These are phyloP conservation scores for Porogramme epimiltina DNA, from an alignment of 1,284 basidiomycete genomes.

Conservation along the genomic window DNA sequence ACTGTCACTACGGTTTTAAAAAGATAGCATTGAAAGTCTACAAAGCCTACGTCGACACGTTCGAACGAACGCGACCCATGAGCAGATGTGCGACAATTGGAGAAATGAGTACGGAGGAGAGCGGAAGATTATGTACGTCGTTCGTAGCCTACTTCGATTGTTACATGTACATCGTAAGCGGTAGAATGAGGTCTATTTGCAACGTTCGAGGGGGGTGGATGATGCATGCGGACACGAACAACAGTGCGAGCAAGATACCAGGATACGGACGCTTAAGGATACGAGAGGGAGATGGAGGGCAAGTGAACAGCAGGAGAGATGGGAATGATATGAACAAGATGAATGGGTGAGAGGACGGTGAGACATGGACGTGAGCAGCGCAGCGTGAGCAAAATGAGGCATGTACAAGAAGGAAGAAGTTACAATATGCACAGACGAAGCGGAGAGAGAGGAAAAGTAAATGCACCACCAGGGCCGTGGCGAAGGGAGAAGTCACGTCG, in stretches of 20 bases:
- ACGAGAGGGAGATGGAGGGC: background rate
- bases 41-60: no score
- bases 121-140: slow-evolving; percentile 15
- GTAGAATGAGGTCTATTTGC: slow-evolving; percentile 13
- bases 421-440: slow-evolving; percentile 6
- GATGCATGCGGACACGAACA: slow-evolving; percentile 16
- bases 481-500: slow-evolving; percentile 47
- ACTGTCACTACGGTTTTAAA: no score
- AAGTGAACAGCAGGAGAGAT: background rate
- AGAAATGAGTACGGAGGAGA: no score
- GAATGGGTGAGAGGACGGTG: no score
- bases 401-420: background rate
- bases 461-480: background rate
- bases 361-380: no score
- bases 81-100: no score
- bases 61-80: no score
- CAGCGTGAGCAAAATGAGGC: background rate
- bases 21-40: no score
- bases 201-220: slow-evolving; percentile 10
- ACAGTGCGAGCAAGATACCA: slow-evolving; percentile 13
- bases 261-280: slow-evolving; percentile 6
- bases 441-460: slow-evolving; percentile 4
- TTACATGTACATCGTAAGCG: slow-evolving; percentile 18
- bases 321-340: slow-evolving; percentile 1
- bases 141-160: slow-evolving; percentile 13